These are phyloP conservation scores for Babesia divergens DNA, from an alignment of 169 alveolate species.

Conservation along the genomic window DNA sequence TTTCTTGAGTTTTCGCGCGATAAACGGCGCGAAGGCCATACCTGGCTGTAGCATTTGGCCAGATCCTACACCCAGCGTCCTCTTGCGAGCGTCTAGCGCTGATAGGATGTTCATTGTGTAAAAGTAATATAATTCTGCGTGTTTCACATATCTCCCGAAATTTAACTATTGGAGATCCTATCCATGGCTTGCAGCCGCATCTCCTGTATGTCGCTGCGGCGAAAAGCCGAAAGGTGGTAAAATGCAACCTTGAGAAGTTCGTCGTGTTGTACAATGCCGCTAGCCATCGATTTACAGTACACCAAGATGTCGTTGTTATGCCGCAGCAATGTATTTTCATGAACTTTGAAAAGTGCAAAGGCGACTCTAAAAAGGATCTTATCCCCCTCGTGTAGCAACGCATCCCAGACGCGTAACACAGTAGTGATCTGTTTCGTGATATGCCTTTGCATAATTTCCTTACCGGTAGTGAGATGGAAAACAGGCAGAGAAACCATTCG, in stretches of 20 bases:
- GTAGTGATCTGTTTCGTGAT: constrained; percentile 66
- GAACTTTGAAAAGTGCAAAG: constrained; percentile 72
- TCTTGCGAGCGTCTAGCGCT: neutral
- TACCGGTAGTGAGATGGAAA: constrained; percentile 77
- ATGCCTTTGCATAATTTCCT: neutral
- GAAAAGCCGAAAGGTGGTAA: constrained; percentile 68
- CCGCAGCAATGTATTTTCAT: constrained; percentile 63
- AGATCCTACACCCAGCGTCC: constrained; percentile 8
- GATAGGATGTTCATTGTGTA: constrained; percentile 1
- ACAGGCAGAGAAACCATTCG: constrained; percentile 83
- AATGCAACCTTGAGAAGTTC: constrained; percentile 71
- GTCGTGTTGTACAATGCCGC: constrained; percentile 69
- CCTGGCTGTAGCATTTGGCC: constrained; percentile 6
- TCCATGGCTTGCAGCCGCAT: constrained; percentile 65
- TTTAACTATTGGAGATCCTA: neutral
- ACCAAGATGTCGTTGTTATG: constrained; percentile 61
- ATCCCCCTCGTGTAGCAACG: constrained; percentile 80
- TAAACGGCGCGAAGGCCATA: neutral
- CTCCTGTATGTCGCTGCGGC: constrained; percentile 67
- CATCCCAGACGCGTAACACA: constrained; percentile 82
- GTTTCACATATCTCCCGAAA: neutral
- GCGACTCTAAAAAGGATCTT: constrained; percentile 80
- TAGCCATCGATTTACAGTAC: constrained; percentile 65
- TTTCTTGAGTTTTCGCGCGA: constrained; percentile 7
- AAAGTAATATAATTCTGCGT: neutral